Base-by-base conservation (phyloP, 495 filamentous ascomycete genomes). In the Articulospora tetracladia region DNA sequence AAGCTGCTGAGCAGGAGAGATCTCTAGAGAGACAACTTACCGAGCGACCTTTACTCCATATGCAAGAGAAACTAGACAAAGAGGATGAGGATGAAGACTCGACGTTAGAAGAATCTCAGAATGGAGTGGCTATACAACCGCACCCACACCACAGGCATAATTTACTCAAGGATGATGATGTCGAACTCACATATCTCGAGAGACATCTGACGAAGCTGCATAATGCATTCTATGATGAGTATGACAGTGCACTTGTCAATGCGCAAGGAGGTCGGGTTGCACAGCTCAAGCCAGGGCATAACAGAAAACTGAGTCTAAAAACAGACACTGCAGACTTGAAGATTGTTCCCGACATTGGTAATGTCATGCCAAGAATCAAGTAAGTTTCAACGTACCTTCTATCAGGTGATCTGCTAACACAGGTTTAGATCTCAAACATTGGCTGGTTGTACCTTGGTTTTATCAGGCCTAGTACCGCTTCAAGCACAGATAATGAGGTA, bases 391-490 rank as follows among this genome's bases (percentile, higher is more conserved):
- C 23, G 7, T 23, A 6, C 23, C 1, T 39, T 36, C 8, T 8
- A 36, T 60, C 22, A 25, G 6, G n/a, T 3, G 36, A 30, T 25
- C 48, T 59, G 41, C 61, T 63, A 30, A 66, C 53, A 28, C 1
- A 7, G 19, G 8, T 28, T 28, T 26, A 69, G 67, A 27, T 70
- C 74, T 0, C 74, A 77, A 24, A 84, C 93, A 11, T 84, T 98
- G 1, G 79, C 75, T 0, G 86, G 83, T 17, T 83, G 84, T 23
- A 80, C 82, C 6, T 75, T 98, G 32, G 91, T 94, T 3, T 88
- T 97, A 62, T 96, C 94, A 0, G 94, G 95, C 4, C 84, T 98
- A 6, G 82, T 97, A 11, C 93, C 93, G 19, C 70, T 94, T 4
- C 86, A 86, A 4, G 79, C 87, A n/a, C 85, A 95, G 62, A 83